Evolutionary conservation across 495 filamentous ascomycete genomes (phyloP), one percentile per base, ranked within the genome.

Genomic region (Trypethelium eluteriae): DNA sequence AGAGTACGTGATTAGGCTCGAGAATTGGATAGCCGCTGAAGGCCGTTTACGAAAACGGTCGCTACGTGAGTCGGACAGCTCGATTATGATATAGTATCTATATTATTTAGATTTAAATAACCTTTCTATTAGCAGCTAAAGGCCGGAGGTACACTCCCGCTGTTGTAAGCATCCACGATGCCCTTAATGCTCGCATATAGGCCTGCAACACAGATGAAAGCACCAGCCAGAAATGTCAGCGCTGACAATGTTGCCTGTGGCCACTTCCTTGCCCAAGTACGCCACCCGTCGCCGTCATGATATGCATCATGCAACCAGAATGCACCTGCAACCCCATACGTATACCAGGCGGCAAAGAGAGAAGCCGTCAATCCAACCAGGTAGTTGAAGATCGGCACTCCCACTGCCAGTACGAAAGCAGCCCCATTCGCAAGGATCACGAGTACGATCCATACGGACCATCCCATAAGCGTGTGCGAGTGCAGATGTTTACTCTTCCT

Each of bases 371-470:
- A 79, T 2, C 81, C 78, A 9, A 84, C 78, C 61, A 83, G 66
- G 14, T 82, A 83, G 35, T 80, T 78, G 76, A 84, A 84, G 63
- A 83, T 83, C 32, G 82, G 82, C 38, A 84, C 76, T 4, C 81
- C 80, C 39, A 83, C 80, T 0, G 82, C 76, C 35, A 85, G 76
- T 2, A 84, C 70, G 66, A 83, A 85, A 0, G 77, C 81, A 5
- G 79, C 66, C 1, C 73, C 67, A 70, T 81, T 83, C 71, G 82
- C 78, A 7, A 75, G 65, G 0, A 79, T 44, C 66, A 85, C 77
- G 11, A 85, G 69, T 0, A 76, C 7, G 0, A 68, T 70, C 82
- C 82, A 85, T 1, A 79, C 77, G 9, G 73, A 66, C 82, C 82
- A 85, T 1, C 82, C 82, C 12, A 78, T 66, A 11, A 80, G 10